Base-by-base conservation (phyloP, 345 rosid species). In the Raphanus sativus region DNA sequence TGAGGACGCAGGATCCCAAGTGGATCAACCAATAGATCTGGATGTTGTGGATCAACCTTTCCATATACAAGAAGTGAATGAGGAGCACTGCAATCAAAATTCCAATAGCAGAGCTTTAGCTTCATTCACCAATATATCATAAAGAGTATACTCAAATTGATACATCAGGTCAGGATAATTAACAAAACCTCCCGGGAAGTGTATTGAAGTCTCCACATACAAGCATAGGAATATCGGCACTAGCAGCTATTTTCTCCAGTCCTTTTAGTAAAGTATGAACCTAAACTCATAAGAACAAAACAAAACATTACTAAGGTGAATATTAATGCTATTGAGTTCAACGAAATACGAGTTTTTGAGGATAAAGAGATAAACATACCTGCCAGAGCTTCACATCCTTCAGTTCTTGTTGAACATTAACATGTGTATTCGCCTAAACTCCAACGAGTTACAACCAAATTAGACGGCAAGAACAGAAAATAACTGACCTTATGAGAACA, bases 331-430 rank as follows among this genome's bases (percentile, higher is more conserved):
- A 34, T 36, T 3, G 29, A 62, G 65, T 56, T 63, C 40, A 9
- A 4, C 25, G 13, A 62, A 62, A 48, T 1, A 9, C 48, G 59
- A 62, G 12, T 38, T 50, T 33, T 65, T 54, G 52, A 34, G 3
- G 29, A 42, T 16, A 59, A 8, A 70, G 62, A 56, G 16, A 73
- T 71, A 62, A 67, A 34, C 69, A 69, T 65, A 95, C 99, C 98
- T 95, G 98, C 99, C 99, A 95, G 54, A 91, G 88, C 87, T 92
- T 92, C 78, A 95, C 98, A 80, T 95, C 99, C 85, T 95, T 95
- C 69, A 92, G 84, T 33, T 95, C 99, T 65, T 87, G 96, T 69
- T 86, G 90, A 59, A 95, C 88, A 65, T 88, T 89, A 17, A 95
- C 95, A 84, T 95, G 98, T 15, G 99, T 95, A 71, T 95, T 95